Evolutionary conservation across 1,284 basidiomycete genomes (phyloP), one percentile per base, ranked within the genome.

Genomic region (Takashimella tepidaria): DNA sequence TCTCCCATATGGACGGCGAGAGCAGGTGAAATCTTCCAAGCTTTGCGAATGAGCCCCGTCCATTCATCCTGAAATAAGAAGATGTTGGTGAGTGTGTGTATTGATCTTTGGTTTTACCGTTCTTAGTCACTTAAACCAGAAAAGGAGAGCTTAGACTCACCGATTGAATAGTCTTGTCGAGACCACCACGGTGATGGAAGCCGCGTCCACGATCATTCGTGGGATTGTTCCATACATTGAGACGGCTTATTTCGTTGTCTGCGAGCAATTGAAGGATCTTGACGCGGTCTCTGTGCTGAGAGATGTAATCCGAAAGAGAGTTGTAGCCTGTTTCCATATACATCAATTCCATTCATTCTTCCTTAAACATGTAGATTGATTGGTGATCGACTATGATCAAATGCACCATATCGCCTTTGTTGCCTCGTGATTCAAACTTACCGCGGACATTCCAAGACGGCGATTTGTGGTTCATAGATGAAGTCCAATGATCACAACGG

Each of bases 201-300:
- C 59, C 55, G 84, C 87, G 52, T 4, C 51, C 84, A 2, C 79
- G 65, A 58, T 93, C 90, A 59, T 86, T 87, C 23, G 83, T 80
- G 0, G 92, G 90, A 72, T 98, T 98, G 47, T 81, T 80, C 96
- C 96, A 98, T 1, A 98, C 92, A 3, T 79, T 82, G 46, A 98
- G 76, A 12, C 92, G 82, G 64, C 81, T 84, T 43, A 95, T 84
- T 71, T 99, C 96, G 68, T 89, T 93, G 72, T 96, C 91, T 11
- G 93, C 83, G 12, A 98, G 79, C 3, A 95, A 76, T 47, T 86
- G 82, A 23, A 98, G 77, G 2, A 92, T 84, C 20, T 83, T 79
- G 50, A 87, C 86, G 4, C 87, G 77, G 49, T 81, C 84, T 45
- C 81, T 81, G 46, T 89, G 81, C 51, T 80, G 79, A 10, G 77